These are phyloP conservation scores for Penicillium steckii DNA, from an alignment of 495 filamentous ascomycete genomes.

Conservation along the genomic window DNA sequence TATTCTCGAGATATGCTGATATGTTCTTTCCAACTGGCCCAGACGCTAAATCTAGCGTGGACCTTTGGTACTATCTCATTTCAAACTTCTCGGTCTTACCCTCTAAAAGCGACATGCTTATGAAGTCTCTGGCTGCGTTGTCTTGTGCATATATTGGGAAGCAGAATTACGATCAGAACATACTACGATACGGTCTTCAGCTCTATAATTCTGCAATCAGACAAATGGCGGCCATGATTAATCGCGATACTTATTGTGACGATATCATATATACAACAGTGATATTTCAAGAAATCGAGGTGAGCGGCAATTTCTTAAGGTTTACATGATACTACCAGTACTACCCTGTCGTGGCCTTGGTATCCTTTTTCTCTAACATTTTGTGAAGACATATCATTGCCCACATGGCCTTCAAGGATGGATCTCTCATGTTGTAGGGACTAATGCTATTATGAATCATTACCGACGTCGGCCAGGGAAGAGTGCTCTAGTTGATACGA, in stretches of 20 bases:
- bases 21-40: slow-evolving; percentile 1
- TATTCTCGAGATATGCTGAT: neutral
- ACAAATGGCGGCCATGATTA: neutral
- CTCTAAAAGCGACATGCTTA: slow-evolving; percentile 4
- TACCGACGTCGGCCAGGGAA: neutral
- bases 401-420: slow-evolving; percentile 2
- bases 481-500: slow-evolving; percentile 3
- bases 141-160: slow-evolving; percentile 4
- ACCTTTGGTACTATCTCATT: slow-evolving; percentile 6
- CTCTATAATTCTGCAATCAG: neutral
- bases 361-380: neutral
- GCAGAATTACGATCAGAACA: neutral
- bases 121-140: slow-evolving; percentile 1
- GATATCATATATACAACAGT: neutral
- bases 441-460: slow-evolving; percentile 7
- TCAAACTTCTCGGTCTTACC: neutral
- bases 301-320: neutral
- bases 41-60: neutral
- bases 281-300: neutral
- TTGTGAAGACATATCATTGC: slow-evolving; percentile 4
- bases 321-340: no score
- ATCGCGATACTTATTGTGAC: neutral
- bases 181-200: neutral
- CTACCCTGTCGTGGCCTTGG: no score
- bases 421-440: slow-evolving; percentile 5